phyloP scores from a whole-genome alignment of 2,329 filamentous ascomycete species.

The Diaporthe sp. region DNA sequence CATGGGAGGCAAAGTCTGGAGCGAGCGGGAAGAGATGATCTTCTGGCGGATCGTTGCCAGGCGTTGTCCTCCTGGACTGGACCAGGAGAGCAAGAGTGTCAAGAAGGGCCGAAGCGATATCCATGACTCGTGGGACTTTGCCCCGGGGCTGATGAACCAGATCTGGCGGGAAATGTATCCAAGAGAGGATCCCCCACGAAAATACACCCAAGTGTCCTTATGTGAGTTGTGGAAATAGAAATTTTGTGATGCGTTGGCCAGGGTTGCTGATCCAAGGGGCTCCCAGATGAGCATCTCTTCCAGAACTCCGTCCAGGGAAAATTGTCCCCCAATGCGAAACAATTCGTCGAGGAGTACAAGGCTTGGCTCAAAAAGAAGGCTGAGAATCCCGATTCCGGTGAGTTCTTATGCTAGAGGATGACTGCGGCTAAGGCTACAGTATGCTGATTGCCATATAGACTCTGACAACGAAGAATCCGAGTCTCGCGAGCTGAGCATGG shows the following conservation, averaged over 20 bases:
- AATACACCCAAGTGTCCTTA: conserved; percentile 48
- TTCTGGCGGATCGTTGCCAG: no score
- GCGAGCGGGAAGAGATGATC: neutral
- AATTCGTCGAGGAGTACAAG: neutral
- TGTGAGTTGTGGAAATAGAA: conserved; percentile 46
- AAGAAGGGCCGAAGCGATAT: conserved; percentile 62
- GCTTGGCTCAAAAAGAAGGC: neutral
- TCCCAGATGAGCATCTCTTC: conserved; percentile 52
- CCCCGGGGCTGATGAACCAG: neutral
- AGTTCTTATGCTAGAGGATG: neutral
- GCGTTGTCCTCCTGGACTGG: neutral
- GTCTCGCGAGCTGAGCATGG: neutral
- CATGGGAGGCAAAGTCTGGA: neutral
- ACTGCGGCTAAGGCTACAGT: neutral
- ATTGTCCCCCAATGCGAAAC: conserved; percentile 46
- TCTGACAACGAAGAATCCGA: neutral
- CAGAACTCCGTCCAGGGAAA: conserved; percentile 47
- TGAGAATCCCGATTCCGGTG: neutral
- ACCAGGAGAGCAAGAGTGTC: neutral
- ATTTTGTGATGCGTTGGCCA: neutral
- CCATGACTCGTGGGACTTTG: conserved; percentile 39
- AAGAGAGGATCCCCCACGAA: conserved; percentile 40
- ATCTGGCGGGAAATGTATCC: conserved; percentile 41
- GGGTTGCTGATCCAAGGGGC: neutral
- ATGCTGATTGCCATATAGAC: neutral